Base-by-base conservation (phyloP, 208 protist genomes). In the Porcisia hertigi region DNA sequence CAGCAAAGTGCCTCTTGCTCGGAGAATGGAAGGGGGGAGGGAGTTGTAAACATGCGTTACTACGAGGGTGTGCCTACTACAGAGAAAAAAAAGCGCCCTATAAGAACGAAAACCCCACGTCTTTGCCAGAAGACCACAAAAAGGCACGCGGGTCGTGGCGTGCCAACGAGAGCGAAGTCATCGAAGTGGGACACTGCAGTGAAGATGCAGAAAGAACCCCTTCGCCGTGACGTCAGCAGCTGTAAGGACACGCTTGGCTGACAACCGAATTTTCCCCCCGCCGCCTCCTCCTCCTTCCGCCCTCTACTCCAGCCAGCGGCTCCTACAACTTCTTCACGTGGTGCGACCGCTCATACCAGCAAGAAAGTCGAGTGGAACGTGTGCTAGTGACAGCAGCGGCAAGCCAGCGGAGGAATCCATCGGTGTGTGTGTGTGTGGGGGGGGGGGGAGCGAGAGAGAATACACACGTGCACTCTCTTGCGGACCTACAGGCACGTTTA, bases 31-130 rank as follows among this genome's bases (percentile, higher is more conserved):
- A n/a, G n/a, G n/a, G n/a, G n/a, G n/a, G n/a, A n/a, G n/a, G n/a
- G 4, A 55, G 30, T 71, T 5, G 67, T 47, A 71, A 60, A 71
- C 34, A 59, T 71, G 67, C 67, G 47, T 71, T 71, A 71, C 67
- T 71, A 71, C 67, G 52, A 59, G 53, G 45, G 52, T 58, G 67
- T 71, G 18, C 30, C 67, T 71, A 71, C 67, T 71, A 71, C 16
- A 58, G 67, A 57, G n/a, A 71, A 43, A 58, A n/a, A 25, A 52
- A n/a, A 71, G 0, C 1, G 36, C 16, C 39, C 62, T 49, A 47
- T 12, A 39, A 66, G 62, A 64, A 16, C 34, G n/a, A 36, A 66
- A 43, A 49, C 62, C 34, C 20, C 1, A 66, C 0, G 45, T 25
- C 39, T n/a, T 23, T 49, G 20, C 9, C 43, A 45, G 18, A 66